phyloP scores from a whole-genome alignment of 805 yeast species.

The Metschnikowia picachoensis region DNA sequence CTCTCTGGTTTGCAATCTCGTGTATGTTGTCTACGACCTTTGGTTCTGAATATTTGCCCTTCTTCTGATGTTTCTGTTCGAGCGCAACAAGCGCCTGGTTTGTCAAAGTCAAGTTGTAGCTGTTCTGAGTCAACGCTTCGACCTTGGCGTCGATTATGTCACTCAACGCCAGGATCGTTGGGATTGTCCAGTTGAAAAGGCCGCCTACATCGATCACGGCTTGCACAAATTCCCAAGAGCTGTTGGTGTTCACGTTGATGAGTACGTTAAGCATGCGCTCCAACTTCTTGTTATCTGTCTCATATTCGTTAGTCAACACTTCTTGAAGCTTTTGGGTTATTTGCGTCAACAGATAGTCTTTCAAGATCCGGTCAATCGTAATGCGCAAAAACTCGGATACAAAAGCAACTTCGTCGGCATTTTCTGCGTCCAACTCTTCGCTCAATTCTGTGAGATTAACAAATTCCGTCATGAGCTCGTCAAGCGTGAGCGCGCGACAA shows the following conservation, averaged over 20 bases:
- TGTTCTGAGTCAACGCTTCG: conserved; percentile 38
- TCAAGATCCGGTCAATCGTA: conserved; percentile 55
- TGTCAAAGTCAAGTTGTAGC: conserved; percentile 44
- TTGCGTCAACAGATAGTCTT: conserved; percentile 58
- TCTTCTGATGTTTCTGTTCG: conserved; percentile 22
- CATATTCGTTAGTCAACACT: conserved; percentile 25
- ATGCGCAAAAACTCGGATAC: conserved; percentile 13
- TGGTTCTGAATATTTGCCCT: conserved; percentile 19
- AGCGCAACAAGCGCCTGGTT: conserved; percentile 38
- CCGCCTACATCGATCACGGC: conserved; percentile 73
- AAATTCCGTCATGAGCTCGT: conserved; percentile 61
- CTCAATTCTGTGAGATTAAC: conserved; percentile 32
- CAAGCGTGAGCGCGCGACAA: conserved; percentile 63
- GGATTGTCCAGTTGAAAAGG: conserved; percentile 57
- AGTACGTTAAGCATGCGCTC: conserved; percentile 35
- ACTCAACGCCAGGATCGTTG: conserved; percentile 44
- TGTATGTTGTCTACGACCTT: conserved; percentile 23
- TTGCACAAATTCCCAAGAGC: conserved; percentile 60
- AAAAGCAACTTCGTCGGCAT: conserved; percentile 12
- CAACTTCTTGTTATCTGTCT: conserved; percentile 28
- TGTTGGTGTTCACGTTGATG: conserved; percentile 36
- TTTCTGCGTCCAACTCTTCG: conserved; percentile 13
- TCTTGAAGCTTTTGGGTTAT: conserved; percentile 49
- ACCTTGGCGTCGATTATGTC: conserved; percentile 46
- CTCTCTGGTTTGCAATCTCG: conserved; percentile 26